A percentile compares a stretch with the other conserved stretches of the same genome.
phyloP scores from a whole-genome alignment of 495 filamentous ascomycete species.

The Bombardia bombarda region DNA sequence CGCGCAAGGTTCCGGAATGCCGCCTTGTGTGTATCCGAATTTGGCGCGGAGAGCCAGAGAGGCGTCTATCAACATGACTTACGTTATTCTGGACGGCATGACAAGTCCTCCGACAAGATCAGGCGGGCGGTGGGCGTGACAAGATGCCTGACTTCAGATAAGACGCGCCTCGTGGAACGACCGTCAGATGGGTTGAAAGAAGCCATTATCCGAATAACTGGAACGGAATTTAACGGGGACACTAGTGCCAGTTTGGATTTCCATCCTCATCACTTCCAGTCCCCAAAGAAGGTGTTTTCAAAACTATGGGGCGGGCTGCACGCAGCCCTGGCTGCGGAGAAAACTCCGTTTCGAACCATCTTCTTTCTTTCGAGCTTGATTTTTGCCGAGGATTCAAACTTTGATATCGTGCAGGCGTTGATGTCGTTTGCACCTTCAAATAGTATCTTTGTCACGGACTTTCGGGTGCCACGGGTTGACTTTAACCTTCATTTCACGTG shows the following conservation, averaged over 20 bases:
- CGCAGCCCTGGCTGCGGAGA: neutral
- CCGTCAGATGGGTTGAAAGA: neutral
- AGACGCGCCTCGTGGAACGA: no score
- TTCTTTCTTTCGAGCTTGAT: conserved; percentile 13
- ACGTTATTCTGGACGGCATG: no score
- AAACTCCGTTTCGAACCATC: conserved; percentile 6
- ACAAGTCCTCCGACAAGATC: no score
- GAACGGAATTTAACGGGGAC: conserved; percentile 1
- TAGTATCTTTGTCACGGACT: neutral
- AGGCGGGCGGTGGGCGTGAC: no score
- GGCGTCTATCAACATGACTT: conserved; percentile 22
- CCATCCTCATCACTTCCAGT: neutral
- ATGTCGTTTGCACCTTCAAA: conserved; percentile 8
- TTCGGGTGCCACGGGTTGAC: neutral
- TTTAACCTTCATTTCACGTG: conserved; percentile 4
- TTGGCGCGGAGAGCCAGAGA: conserved; percentile 45
- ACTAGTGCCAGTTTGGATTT: conserved; percentile 3
- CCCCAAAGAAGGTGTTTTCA: neutral
- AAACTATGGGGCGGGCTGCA: conserved; percentile 13
- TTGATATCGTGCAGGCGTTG: conserved; percentile 9
- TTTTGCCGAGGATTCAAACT: conserved; percentile 1
- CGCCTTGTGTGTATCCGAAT: conserved; percentile 38
- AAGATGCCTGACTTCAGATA: no score
- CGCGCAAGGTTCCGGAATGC: conserved; percentile 42
- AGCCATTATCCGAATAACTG: neutral